Evolutionary conservation across 2,329 filamentous ascomycete genomes (phyloP).

Genomic region (Epichloe gansuensis): DNA sequence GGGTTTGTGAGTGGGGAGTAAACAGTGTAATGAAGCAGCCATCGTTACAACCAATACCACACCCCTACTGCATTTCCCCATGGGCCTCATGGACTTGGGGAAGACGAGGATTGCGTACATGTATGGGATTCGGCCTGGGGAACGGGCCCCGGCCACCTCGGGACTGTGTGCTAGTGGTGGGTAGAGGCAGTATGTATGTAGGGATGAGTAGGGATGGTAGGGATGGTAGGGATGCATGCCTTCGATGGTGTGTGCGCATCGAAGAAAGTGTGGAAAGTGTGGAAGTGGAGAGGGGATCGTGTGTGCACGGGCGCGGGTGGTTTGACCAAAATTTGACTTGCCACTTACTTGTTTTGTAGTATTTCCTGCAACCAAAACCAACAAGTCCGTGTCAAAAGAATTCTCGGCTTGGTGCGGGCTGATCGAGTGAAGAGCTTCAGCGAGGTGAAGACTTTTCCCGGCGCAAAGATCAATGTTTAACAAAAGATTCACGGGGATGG

Average conservation of each 20-base stretch:
- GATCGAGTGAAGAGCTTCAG: neutral
- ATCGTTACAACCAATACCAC: slow-evolving; percentile 1
- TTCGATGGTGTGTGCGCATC: neutral
- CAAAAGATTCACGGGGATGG: neutral
- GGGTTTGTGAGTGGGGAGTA: neutral
- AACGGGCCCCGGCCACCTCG: neutral
- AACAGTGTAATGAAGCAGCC: neutral
- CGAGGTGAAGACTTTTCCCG: neutral
- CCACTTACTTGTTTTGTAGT: neutral
- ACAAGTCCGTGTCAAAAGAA: neutral
- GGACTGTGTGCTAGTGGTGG: neutral
- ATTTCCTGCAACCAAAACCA: neutral
- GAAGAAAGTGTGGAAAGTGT: neutral
- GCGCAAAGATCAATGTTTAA: neutral
- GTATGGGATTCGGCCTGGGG: slow-evolving; percentile 1
- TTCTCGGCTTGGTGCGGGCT: neutral
- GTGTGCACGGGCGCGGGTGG: neutral
- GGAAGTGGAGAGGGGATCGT: neutral
- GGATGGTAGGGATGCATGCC: neutral
- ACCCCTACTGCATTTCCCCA: slow-evolving; percentile 1
- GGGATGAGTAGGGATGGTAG: neutral
- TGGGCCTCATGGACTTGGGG: slow-evolving; percentile 1
- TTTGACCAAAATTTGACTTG: neutral
- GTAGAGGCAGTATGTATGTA: neutral
- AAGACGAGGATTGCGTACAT: neutral